phyloP scores from a whole-genome alignment of 495 filamentous ascomycete genomes.

The Articulospora tetracladia region DNA sequence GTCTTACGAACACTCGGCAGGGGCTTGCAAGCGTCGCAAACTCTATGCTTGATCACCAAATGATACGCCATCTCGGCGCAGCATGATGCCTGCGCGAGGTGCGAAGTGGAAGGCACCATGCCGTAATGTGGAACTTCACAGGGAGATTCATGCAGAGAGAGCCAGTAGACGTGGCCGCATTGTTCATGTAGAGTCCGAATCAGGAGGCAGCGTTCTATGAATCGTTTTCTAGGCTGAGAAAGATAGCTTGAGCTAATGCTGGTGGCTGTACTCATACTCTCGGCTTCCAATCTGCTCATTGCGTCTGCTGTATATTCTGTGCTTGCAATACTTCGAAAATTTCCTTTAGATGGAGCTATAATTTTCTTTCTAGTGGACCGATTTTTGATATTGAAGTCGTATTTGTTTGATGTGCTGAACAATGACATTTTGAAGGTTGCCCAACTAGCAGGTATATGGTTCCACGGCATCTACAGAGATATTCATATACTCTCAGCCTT shows the following conservation, averaged over 20 bases:
- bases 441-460: no score
- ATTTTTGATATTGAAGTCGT: neutral
- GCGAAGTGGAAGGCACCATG: neutral
- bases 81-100: neutral
- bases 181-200: slow-evolving; percentile 1
- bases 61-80: neutral
- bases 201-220: neutral
- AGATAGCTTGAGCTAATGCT: no score
- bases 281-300: no score
- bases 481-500: no score
- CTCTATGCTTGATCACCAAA: neutral
- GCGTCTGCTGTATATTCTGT: no score
- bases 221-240: neutral
- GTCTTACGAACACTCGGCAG: neutral
- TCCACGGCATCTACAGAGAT: no score
- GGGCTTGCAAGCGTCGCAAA: neutral
- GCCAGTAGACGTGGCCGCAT: slow-evolving; percentile 1
- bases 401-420: neutral
- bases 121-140: neutral
- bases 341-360: neutral
- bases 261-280: neutral
- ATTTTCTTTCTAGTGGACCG: neutral
- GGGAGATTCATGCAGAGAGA: neutral
- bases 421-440: no score
- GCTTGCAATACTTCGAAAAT: no score